phyloP scores from a whole-genome alignment of 371 early-diverging fungal species.

The Mucor indicus region DNA sequence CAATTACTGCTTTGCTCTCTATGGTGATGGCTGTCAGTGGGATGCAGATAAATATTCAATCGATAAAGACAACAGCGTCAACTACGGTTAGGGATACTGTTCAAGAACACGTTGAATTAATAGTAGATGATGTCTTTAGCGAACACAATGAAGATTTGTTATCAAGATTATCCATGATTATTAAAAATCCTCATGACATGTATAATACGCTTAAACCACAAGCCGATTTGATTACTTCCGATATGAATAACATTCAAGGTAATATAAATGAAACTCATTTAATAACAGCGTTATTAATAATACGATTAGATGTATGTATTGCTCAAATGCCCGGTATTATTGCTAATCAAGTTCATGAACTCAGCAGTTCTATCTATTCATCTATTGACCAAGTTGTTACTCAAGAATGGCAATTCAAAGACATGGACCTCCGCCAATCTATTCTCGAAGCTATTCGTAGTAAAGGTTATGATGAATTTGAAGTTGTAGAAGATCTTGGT shows the following conservation, averaged over 20 bases:
- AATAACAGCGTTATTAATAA: background rate
- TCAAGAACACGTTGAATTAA: slow-evolving; percentile 14
- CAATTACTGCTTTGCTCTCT: slow-evolving; percentile 8
- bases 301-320: slow-evolving; percentile 13
- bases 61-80: background rate
- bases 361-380: slow-evolving; percentile 12
- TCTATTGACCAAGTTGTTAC: slow-evolving; percentile 3
- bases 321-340: slow-evolving; percentile 29
- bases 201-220: slow-evolving; percentile 6
- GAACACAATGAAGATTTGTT: slow-evolving; percentile 19
- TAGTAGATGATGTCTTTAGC: slow-evolving; percentile 17
- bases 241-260: slow-evolving; percentile 13
- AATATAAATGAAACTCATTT: too few species aligned
- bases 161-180: slow-evolving; percentile 9
- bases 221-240: slow-evolving; percentile 6
- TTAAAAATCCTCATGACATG: slow-evolving; percentile 12
- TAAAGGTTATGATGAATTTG: slow-evolving; percentile 6
- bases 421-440: slow-evolving; percentile 6
- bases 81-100: slow-evolving; percentile 9
- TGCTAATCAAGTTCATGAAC: slow-evolving; percentile 24
- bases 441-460: slow-evolving; percentile 2
- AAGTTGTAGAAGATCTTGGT: slow-evolving; percentile 6
- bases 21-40: background rate
- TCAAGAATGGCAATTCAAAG: slow-evolving; percentile 2
- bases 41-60: background rate